Evolutionary conservation across 164 flowering plant genomes (phyloP), one percentile per base, ranked within the genome.

Genomic region (Paratinospora sagittata): DNA sequence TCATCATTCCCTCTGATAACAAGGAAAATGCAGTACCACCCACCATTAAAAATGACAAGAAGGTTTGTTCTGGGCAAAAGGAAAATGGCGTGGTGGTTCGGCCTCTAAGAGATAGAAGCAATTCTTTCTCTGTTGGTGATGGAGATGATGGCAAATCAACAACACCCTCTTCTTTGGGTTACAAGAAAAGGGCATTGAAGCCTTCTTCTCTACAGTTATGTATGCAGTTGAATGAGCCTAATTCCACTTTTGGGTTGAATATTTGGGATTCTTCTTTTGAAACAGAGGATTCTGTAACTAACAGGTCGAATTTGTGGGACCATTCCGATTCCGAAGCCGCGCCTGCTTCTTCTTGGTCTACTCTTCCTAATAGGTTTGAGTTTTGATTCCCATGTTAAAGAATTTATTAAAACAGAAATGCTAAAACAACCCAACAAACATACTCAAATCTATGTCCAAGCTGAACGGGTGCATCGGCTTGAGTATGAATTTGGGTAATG

Each of bases 341-440:
- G 3, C 98, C 98, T 3, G 97, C 92, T 80, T 90, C 98, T 39
- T 92, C 97, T 55, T 94, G 98, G 98, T 86, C 92, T 65, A 86
- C 89, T 61, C 68, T 94, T 72, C 95, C 98, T 2, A 94, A 90
- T 47, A 92, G 96, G 98, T 94, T 9, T 0, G 71, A 47, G 16
- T 69, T 45, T 23, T 37, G 63, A 2, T 60, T 61, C 27, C 67
- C 61, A 66, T 43, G 19, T 63, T 65, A 16, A 27, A 39, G 21
- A 33, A 17, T 16, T 24, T 23, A 30, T 30, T 30, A 30, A 30
- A 30, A 30, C 34, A 30, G 34, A 30, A 30, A 30, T 30, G 34
- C 34, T 30, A 4, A 30, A 30, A 30, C 34, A 30, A 30, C 34
- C 34, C 34, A 30, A 30, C 34, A 30, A 30, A 30, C 34, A 4